Evolutionary conservation across 495 filamentous ascomycete genomes (phyloP).

Genomic region (Cudoniella acicularis): DNA sequence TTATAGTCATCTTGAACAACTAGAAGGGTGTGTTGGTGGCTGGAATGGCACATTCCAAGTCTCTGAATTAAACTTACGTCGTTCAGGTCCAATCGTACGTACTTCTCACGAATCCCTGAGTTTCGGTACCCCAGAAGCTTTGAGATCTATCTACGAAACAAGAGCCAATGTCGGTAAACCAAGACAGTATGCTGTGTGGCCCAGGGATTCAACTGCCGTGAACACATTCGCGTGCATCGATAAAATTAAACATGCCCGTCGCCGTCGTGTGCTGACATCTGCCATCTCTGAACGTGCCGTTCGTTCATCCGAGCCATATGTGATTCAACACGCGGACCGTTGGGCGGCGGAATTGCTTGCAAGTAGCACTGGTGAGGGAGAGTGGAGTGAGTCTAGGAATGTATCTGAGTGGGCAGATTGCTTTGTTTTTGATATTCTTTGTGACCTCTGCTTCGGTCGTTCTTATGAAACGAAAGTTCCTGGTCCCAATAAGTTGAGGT

Average conservation of each 20-base stretch:
- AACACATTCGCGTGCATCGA: constrained; percentile 61
- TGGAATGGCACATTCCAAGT: neutral
- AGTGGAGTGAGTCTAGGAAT: constrained; percentile 42
- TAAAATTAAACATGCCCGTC: constrained; percentile 56
- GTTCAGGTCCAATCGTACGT: constrained; percentile 47
- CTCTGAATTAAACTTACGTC: constrained; percentile 6
- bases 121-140: constrained; percentile 51
- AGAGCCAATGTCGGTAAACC: constrained; percentile 59
- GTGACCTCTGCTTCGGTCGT: constrained; percentile 67
- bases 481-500: constrained; percentile 55
- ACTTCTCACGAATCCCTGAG: constrained; percentile 60
- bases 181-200: constrained; percentile 62
- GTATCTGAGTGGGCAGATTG: constrained; percentile 63
- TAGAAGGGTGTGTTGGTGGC: too few species aligned
- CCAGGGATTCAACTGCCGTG: constrained; percentile 44
- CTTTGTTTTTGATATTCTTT: constrained; percentile 70
- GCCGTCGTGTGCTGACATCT: constrained; percentile 59
- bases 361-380: constrained; percentile 35
- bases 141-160: constrained; percentile 61
- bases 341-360: constrained; percentile 28
- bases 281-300: constrained; percentile 58
- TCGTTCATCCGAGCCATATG: constrained; percentile 54
- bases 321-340: constrained; percentile 52
- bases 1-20: too few species aligned
- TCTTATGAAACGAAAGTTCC: constrained; percentile 66